These are phyloP conservation scores for Handroanthus guayacan DNA, from an alignment of 257 asterid species.

Conservation along the genomic window DNA sequence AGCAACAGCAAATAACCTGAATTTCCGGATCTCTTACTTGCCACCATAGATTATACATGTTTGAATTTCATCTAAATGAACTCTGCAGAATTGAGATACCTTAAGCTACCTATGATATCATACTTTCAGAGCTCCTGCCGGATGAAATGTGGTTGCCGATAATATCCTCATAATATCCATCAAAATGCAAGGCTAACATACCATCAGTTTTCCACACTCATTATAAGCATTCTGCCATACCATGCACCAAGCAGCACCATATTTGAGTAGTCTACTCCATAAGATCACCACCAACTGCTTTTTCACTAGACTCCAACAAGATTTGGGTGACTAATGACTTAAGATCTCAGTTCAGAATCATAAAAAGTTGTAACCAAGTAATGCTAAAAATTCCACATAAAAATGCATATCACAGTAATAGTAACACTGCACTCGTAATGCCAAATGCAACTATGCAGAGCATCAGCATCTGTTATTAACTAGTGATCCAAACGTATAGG, in stretches of 20 bases:
- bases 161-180: not conserved
- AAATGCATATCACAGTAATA: not conserved
- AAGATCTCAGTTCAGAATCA: constrained; percentile 14
- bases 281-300: not conserved
- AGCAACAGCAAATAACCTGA: no score
- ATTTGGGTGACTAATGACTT: not conserved
- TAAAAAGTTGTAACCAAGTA: not conserved
- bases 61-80: no score
- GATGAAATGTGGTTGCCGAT: not conserved
- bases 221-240: not conserved
- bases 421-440: not conserved
- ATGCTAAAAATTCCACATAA: not conserved
- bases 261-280: not conserved
- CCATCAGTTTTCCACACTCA: not conserved
- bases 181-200: not conserved
- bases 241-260: not conserved
- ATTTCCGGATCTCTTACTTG: no score
- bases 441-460: constrained; percentile 9
- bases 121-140: not conserved
- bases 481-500: constrained; percentile 13
- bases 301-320: not conserved
- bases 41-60: no score
- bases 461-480: not conserved
- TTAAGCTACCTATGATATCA: no score
- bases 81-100: no score